These are phyloP conservation scores for Saxophila tyrrhenica DNA, from an alignment of 495 filamentous ascomycete genomes.

Conservation along the genomic window DNA sequence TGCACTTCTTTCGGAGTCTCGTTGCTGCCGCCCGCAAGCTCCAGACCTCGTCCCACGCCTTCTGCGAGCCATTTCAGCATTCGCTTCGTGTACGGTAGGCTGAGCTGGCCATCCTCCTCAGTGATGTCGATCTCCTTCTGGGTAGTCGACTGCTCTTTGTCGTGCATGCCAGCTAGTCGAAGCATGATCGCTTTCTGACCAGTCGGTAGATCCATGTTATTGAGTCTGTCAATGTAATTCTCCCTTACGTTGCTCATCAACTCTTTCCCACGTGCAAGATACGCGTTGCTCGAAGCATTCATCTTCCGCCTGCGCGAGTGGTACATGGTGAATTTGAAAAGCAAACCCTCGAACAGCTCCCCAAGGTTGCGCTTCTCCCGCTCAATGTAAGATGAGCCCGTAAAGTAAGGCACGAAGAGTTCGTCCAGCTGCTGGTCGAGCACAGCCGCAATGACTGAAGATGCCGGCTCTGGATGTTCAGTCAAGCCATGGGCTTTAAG, in stretches of 20 bases:
- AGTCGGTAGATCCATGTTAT: slow-evolving; percentile 70
- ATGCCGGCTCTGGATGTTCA: slow-evolving; percentile 84
- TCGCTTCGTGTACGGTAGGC: slow-evolving; percentile 74
- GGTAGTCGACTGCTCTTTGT: slow-evolving; percentile 32
- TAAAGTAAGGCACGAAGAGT: slow-evolving; percentile 88
- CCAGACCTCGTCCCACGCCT: slow-evolving; percentile 82
- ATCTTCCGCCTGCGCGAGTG: slow-evolving; percentile 75
- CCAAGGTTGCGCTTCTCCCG: slow-evolving; percentile 81
- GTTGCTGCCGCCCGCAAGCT: slow-evolving; percentile 61
- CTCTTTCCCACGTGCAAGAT: slow-evolving; percentile 81
- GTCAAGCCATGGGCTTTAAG: slow-evolving; percentile 90
- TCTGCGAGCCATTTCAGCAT: slow-evolving; percentile 99
- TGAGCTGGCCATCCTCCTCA: slow-evolving; percentile 76
- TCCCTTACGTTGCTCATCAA: slow-evolving; percentile 69
- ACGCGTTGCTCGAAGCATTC: slow-evolving; percentile 51
- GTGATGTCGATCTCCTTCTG: slow-evolving; percentile 62
- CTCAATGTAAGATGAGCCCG: slow-evolving; percentile 91
- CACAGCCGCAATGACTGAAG: slow-evolving; percentile 69
- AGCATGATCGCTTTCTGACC: slow-evolving; percentile 81
- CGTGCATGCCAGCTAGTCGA: slow-evolving; percentile 60
- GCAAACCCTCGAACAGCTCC: slow-evolving; percentile 79
- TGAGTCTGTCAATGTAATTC: slow-evolving; percentile 71
- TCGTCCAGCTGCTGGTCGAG: slow-evolving; percentile 96
- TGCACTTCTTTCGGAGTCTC: slow-evolving; percentile 92
- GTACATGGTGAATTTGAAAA: slow-evolving; percentile 92